Base-by-base conservation (phyloP, 2,329 filamentous ascomycete species). In the Hypoxylon sp. region DNA sequence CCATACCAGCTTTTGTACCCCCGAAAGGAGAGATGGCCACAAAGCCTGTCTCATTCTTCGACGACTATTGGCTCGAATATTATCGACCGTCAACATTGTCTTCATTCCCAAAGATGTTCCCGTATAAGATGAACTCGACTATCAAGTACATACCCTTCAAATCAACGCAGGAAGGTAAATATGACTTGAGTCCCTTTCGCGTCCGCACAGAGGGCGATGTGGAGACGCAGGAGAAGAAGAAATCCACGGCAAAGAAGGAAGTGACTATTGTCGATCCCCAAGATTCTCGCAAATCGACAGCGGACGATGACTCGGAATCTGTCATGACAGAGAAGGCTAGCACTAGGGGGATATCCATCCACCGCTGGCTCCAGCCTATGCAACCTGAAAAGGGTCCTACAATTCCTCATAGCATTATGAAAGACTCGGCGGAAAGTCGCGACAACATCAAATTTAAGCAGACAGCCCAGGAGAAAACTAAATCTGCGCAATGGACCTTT, bases 1-100 rank as follows among this genome's bases (percentile, higher is more conserved):
- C 81, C 11, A 81, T 92, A 47, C 89, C 90, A 3, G 84, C 85
- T 10, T 80, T 78, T 31, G 77, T 81, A 5, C 78, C 74, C 67
- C 74, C 79, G 39, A 81, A 81, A 3, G 78, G 80, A 37, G 79
- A 82, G 22, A 72, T 77, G 6, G 71, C 72, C 11, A 77, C 78
- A 29, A 85, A 83, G 68, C 83, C 83, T 5, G 81, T 92, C 2
- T 82, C 85, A 3, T 89, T 87, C 66, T 94, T 93, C 67, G 95
- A 98, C 77, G 94, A 98, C 79, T 99, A 97, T 80, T 99, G 96
- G 96, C 85, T 96, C 6, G 96, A 99, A 78, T 98, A 98, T 79
- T 99, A 99, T 78, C 90, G 94, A 13, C 96, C 96, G 0, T 86
- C 93, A 6, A 93, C 92, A 0, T 82, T 98, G 1, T 97, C 96